Evolutionary conservation across 2,329 filamentous ascomycete species (phyloP).

Genomic region (Hypoxylon sp.): DNA sequence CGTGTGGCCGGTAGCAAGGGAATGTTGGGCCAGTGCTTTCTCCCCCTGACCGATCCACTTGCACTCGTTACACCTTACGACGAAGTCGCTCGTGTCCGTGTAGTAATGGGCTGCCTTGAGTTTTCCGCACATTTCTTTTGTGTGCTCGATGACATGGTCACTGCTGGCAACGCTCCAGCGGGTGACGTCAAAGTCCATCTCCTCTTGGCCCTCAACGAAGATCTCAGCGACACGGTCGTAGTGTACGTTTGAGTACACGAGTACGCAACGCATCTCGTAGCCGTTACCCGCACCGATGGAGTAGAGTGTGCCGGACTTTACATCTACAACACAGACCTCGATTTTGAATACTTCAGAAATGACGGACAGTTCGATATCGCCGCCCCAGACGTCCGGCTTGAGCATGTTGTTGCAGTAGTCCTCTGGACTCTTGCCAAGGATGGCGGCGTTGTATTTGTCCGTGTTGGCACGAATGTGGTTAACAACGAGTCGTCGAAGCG

Average conservation of each 20-base stretch:
- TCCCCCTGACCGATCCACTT: conserved; percentile 77
- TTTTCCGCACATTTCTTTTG: conserved; percentile 73
- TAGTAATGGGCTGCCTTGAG: conserved; percentile 81
- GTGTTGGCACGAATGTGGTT: conserved; percentile 81
- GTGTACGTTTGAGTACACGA: conserved; percentile 93
- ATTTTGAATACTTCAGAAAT: conserved; percentile 86
- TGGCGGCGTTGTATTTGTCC: conserved; percentile 78
- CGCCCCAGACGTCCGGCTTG: conserved; percentile 86
- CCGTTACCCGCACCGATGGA: conserved; percentile 80
- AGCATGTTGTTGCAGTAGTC: conserved; percentile 88
- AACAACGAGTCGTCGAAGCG: conserved; percentile 82
- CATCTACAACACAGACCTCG: conserved; percentile 88
- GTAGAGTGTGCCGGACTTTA: conserved; percentile 64
- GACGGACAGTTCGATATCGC: conserved; percentile 89
- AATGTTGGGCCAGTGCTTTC: conserved; percentile 72
- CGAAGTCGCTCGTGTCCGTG: conserved; percentile 86
- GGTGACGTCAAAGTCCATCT: conserved; percentile 78
- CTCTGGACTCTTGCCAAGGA: conserved; percentile 79
- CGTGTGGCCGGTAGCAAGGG: conserved; percentile 69
- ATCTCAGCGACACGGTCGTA: conserved; percentile 90
- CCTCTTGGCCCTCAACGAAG: conserved; percentile 69
- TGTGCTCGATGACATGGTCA: conserved; percentile 77
- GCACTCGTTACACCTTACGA: conserved; percentile 81
- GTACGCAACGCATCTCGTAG: conserved; percentile 73
- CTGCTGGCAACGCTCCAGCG: conserved; percentile 65